Evolutionary conservation across 2,329 filamentous ascomycete species (phyloP), one percentile per base, ranked within the genome.

Genomic region (Penicillium oxalicum): DNA sequence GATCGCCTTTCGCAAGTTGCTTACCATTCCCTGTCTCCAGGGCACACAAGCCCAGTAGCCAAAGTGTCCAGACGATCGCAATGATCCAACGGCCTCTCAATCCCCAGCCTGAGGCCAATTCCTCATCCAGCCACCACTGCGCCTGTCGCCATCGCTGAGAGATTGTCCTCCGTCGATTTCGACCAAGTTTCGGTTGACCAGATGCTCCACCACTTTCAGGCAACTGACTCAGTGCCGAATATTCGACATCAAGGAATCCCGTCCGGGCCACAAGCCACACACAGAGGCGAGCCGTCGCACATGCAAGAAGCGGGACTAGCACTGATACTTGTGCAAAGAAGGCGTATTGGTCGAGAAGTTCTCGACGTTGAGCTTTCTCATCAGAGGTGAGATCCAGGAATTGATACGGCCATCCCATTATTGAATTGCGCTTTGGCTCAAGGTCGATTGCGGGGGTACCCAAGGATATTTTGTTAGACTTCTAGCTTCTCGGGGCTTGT

Each of bases 371-470:
- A 25, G 13, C 29, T 26, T 49, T 49, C 13, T 40, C 46, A 1
- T 49, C 46, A 7, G 49, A 33, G n/a, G 40, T 44, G 33, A 52
- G 46, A 9, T 44, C 32, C 9, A 49, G 37, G 29, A 52, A 45
- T 12, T 43, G 46, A 37, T 45, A 52, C 6, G 46, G 46, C 49
- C 49, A 52, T 4, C 36, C 42, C 49, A 52, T 52, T 25, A 11
- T 49, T 33, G 6, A n/a, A 26, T 5, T n/a, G 18, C 40, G 9
- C 9, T 26, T 18, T 5, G 3, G 3, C 18, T 12, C 18, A 28
- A 26, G 18, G 8, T 18, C 18, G 8, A 34, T 26, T 18, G 29
- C 24, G 34, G 40, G 26, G 18, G 5, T n/a, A 18, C 1, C 18
- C 18, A 18, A 18, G 18, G 18, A 18, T 18, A 18, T 18, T 18